Conservation (phyloP, 2,329 filamentous ascomycete genomes). For the Cercospora brassicicola region DNA sequence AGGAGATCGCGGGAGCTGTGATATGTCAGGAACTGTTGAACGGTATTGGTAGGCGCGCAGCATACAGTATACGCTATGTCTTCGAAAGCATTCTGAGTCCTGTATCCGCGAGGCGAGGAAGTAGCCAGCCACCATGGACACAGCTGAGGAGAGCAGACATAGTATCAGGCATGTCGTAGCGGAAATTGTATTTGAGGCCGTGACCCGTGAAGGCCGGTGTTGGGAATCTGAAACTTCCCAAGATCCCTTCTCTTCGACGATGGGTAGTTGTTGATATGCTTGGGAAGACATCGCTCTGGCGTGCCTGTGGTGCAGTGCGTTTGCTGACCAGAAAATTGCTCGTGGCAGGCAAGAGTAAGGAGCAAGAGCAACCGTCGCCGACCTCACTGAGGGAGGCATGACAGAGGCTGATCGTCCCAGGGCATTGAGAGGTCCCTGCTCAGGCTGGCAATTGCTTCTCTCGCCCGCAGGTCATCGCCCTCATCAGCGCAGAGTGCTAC, state of each 20-base stretch:
- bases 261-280: neutral
- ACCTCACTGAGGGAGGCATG: neutral
- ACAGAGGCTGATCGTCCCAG: neutral
- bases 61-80: neutral
- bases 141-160: neutral
- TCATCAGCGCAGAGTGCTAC: neutral
- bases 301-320: neutral
- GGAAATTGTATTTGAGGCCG: neutral
- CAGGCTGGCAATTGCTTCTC: neutral
- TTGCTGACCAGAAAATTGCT: neutral
- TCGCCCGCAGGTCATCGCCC: neutral
- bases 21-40: neutral
- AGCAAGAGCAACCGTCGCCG: neutral
- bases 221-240: neutral
- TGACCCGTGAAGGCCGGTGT: neutral
- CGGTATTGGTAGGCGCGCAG: neutral
- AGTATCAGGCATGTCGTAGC: neutral
- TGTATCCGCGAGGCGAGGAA: neutral
- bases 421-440: neutral
- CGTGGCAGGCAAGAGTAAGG: neutral
- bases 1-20: neutral
- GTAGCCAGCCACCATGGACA: neutral
- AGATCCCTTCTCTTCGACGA: neutral
- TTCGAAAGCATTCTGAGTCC: neutral
- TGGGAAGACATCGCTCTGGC: neutral